A percentile compares a stretch with the other conserved stretches of the same genome.
Conservation (phyloP, 495 filamentous ascomycete genomes). For the Polyplosphaeria fusca region DNA sequence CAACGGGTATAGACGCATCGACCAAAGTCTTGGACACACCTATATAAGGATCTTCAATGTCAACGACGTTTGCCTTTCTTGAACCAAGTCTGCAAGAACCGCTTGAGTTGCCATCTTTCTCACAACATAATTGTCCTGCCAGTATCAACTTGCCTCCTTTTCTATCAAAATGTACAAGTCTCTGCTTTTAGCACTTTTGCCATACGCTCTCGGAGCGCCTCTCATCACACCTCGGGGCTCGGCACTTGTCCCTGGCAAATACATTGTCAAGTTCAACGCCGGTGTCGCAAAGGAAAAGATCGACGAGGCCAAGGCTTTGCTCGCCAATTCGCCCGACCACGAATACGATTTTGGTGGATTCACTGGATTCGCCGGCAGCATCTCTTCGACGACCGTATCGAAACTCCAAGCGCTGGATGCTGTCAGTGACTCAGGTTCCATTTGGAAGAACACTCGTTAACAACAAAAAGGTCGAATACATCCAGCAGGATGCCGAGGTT, state of each 20-base stretch:
- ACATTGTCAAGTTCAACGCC: constrained; percentile 35
- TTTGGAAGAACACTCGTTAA: background rate
- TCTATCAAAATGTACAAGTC: constrained; percentile 25
- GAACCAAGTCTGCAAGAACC: no score
- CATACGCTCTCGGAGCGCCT: constrained; percentile 32
- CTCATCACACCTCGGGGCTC: constrained; percentile 26
- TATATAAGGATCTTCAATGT: constrained; percentile 24
- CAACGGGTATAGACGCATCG: background rate
- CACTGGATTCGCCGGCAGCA: constrained; percentile 28
- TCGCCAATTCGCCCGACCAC: constrained; percentile 24
- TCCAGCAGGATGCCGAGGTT: constrained; percentile 32
- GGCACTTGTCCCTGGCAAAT: constrained; percentile 31
- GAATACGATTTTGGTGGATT: constrained; percentile 31
- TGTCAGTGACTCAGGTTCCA: background rate
- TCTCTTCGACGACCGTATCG: constrained; percentile 12
- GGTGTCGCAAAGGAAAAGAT: constrained; percentile 6
- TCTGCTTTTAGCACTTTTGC: constrained; percentile 26
- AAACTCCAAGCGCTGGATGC: constrained; percentile 21
- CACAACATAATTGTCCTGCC: constrained; percentile 5
- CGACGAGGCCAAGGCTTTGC: constrained; percentile 21
- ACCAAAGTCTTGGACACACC: constrained; percentile 3
- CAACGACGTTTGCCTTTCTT: no score
- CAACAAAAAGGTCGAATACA: constrained; percentile 29
- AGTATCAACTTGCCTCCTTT: background rate
- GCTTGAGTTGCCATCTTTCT: no score